Percentiles rank a stretch among this genome's conserved stretches.
These are phyloP conservation scores for Colletotrichum shisoi DNA, from an alignment of 2,329 filamentous ascomycete species.

Conservation along the genomic window DNA sequence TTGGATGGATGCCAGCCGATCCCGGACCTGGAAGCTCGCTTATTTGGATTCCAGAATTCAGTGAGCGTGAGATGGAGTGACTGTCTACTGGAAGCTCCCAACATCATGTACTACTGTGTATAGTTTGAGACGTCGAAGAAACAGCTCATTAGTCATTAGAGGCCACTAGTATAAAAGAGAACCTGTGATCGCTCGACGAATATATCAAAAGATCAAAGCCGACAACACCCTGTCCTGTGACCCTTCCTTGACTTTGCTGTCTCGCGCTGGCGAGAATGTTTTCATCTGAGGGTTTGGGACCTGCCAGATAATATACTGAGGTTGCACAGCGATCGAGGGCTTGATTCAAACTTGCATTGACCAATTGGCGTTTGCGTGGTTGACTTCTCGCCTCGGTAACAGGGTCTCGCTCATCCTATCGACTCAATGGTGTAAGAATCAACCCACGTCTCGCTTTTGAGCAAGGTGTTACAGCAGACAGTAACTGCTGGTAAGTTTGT, in stretches of 20 bases:
- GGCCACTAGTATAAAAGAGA: too few relatives aligned
- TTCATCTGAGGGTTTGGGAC: background rate
- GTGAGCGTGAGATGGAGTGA: background rate
- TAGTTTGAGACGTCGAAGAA: conserved; percentile 1
- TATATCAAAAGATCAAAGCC: background rate
- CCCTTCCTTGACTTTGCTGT: background rate
- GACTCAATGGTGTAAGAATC: background rate
- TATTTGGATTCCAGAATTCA: conserved; percentile 4
- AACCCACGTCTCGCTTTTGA: conserved; percentile 13
- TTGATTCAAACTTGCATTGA: background rate
- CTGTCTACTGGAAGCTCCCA: background rate
- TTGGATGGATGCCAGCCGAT: conserved; percentile 1
- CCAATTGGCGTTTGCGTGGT: conserved; percentile 2
- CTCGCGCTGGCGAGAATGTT: background rate
- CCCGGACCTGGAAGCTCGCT: conserved; percentile 17
- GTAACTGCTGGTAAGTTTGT: too few relatives aligned
- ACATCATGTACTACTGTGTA: background rate
- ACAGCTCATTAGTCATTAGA: background rate
- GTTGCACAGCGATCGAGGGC: background rate
- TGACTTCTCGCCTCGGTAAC: background rate
- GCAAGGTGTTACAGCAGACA: too few relatives aligned
- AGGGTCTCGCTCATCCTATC: background rate
- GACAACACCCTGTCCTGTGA: background rate
- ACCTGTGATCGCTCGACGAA: background rate
- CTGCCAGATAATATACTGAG: background rate